A percentile compares a stretch with the other conserved stretches of the same genome.
Conservation (phyloP, 1,284 basidiomycete species). For the Cutaneotrichosporon daszewskae region DNA sequence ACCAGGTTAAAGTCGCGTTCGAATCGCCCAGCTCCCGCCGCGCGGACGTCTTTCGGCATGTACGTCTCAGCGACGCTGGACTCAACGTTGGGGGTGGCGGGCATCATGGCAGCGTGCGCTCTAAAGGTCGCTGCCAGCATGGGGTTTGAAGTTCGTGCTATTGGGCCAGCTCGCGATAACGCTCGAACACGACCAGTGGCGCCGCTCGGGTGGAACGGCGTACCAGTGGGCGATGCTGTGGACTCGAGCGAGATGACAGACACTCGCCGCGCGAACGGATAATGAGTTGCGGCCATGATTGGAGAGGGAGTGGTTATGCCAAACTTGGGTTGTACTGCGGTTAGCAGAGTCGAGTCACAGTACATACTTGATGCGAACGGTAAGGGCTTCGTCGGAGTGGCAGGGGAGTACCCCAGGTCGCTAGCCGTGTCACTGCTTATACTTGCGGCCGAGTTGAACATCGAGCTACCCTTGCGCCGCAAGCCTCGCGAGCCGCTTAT, state of each 20-base stretch:
- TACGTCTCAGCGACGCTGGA: slow-evolving; percentile 7
- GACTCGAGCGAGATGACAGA: slow-evolving; percentile 11
- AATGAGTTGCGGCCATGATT: slow-evolving; percentile 16
- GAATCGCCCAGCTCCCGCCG: slow-evolving; percentile 23
- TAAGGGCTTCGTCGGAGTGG: slow-evolving; percentile 34
- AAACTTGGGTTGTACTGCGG: slow-evolving; percentile 16
- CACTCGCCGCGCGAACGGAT: slow-evolving; percentile 32
- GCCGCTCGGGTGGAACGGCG: slow-evolving; percentile 1
- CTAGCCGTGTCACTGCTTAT: slow-evolving; percentile 20
- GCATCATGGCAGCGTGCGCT: slow-evolving; percentile 3
- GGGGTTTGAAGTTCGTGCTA: slow-evolving; percentile 42
- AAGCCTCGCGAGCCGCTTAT: slow-evolving; percentile 33
- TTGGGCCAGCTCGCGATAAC: slow-evolving; percentile 22
- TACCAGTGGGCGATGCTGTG: slow-evolving; percentile 3
- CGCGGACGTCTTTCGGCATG: slow-evolving; percentile 4
- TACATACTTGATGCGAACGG: slow-evolving; percentile 22
- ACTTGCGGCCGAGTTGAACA: slow-evolving; percentile 40
- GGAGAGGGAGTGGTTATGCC: slow-evolving; percentile 36
- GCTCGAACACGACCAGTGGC: slow-evolving; percentile 5
- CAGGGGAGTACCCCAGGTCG: slow-evolving; percentile 26
- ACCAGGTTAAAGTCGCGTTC: slow-evolving; percentile 62
- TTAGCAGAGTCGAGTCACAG: slow-evolving; percentile 1
- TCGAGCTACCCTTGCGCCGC: slow-evolving; percentile 42
- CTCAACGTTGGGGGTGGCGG: slow-evolving; percentile 4
- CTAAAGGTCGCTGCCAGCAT: slow-evolving; percentile 39